Evolutionary conservation across 2,329 filamentous ascomycete species (phyloP), one percentile per base, ranked within the genome.

Genomic region (Bipolaris oryzae): DNA sequence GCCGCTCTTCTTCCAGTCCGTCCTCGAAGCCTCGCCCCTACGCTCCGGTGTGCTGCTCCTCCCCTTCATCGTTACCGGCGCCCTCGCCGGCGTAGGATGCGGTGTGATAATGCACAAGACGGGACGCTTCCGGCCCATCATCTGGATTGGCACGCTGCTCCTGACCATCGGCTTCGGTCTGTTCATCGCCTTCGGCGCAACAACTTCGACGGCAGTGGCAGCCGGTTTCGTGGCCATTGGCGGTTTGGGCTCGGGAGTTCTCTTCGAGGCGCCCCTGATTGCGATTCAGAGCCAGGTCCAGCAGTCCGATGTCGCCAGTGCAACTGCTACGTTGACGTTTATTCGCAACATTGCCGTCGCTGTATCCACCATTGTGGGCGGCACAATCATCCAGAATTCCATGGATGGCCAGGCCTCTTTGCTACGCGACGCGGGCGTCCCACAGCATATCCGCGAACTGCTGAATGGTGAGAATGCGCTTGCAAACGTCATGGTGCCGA

Each of bases 1-100:
- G 23, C 90, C 90, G 0, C 80, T 92, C 0, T 92, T 88, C 74
- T 87, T 91, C 51, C 90, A 93, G 70, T 83, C 86, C 2, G 88
- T 88, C 0, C 81, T 87, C 2, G 81, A 82, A 48, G 85, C 84
- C 1, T 81, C 81, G 0, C 86, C 88, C 0, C 76, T 89, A 33
- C 78, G 79, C n/a, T 89, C 86, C 0, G 82, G 81, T 65, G 63
- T 88, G 0, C 81, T 89, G 11, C 79, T 89, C 2, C 78, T 91
- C 0, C 87, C 89, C 0, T 83, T 87, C 38, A 85, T 74, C 16
- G 60, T 78, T 3, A 71, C 73, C 0, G 79, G 80, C 54, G 80
- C 82, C 1, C 57, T 78, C 7, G 71, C 76, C 1, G 81, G 78
- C 33, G 77, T 84, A 3, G 37, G 77, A 0, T 74, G 75, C 1